Evolutionary conservation across 2,329 filamentous ascomycete genomes (phyloP), one percentile per base, ranked within the genome.

Genomic region (Sporothrix phasma): DNA sequence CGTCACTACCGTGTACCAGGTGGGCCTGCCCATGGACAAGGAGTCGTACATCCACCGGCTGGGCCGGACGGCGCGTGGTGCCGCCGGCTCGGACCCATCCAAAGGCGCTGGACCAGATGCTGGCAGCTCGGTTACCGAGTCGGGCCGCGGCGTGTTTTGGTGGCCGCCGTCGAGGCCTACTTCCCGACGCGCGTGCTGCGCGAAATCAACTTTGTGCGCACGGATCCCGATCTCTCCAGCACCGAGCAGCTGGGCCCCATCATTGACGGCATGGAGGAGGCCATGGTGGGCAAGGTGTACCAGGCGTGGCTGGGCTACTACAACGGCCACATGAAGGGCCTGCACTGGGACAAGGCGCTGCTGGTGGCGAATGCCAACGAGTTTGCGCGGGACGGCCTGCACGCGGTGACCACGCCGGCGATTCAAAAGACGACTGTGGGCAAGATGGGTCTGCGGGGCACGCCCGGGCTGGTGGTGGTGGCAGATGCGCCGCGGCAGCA

Each of bases 41-140:
- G 83, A 88, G 71, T 81, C 83, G 56, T 88, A 88, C 74, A 83
- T 88, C 65, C 86, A 88, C 72, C 84, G 86, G 47, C 78, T 88
- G 13, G 86, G 86, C 62, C 84, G 86, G 54, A 88, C 86, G 2
- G 85, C 81, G 5, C 84, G 86, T 63, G 84, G 84, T n/a, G 81
- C 82, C 56, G 85, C 85, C 62, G 84, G 84, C 17, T 81, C 82
- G 53, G 85, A 85, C 62, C 56, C 56, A 17, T 43, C 56, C 56
- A 59, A 62, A 1, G 84, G 85, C 45, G 80, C 83, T 51, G 85
- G 84, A 37, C 84, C 84, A 72, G 75, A 87, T 39, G 76, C 88
- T 60, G 71, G 86, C 22, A 76, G 80, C 39, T 72, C 80, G 2
- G 71, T 74, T 1, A 88, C 37, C 31, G 46, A 49, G n/a, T 46